Base-by-base conservation (phyloP, 129 eudicot genomes). In the Chrysanthemum makinoi region DNA sequence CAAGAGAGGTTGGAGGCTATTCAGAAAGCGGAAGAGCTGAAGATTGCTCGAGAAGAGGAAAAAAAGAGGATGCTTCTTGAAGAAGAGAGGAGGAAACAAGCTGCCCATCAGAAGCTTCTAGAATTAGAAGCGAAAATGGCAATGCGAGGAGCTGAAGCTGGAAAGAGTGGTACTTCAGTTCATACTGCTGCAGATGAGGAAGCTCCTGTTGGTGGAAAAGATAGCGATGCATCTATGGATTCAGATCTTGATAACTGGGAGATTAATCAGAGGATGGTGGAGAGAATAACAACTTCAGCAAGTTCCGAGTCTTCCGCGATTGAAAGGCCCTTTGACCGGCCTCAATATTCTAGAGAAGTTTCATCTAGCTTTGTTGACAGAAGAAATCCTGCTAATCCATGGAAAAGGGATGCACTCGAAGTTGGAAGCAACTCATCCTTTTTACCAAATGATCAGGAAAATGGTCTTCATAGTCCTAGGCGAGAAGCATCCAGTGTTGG, bases 71-170 rank as follows among this genome's bases (percentile, higher is more conserved):
- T 84, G 57, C 14, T 55, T 51, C 48, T 80, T 55, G 99, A 95
- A 75, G 97, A 95, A 70, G 96, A 95, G 78, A 84, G 99, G 79
- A 79, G 97, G 79, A 88, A 86, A 79, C 89, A 90, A 78, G 99
- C 96, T 66, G 99, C 99, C 10, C 86, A 88, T 69, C 99, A 95
- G 69, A 95, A 86, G 81, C 97, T 95, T 78, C 64, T 84, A 50
- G 99, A 95, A 71, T 78, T 95, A 80, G 97, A 95, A 83, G 96
- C 89, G 68, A 90, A 22, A 76, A 95, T 95, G 24, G 97, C 99
- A 52, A 85, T 76, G 69, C 82, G 97, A 57, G 77, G 72, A 76
- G 74, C 89, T 61, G 94, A 84, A 70, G 55, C 81, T 49, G 62
- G 68, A 52, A 94, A 87, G 51, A 39, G 17, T 60, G 87, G 76